These are phyloP conservation scores for Lachancea nothofagi DNA, from an alignment of 805 yeast genomes.

Conservation along the genomic window DNA sequence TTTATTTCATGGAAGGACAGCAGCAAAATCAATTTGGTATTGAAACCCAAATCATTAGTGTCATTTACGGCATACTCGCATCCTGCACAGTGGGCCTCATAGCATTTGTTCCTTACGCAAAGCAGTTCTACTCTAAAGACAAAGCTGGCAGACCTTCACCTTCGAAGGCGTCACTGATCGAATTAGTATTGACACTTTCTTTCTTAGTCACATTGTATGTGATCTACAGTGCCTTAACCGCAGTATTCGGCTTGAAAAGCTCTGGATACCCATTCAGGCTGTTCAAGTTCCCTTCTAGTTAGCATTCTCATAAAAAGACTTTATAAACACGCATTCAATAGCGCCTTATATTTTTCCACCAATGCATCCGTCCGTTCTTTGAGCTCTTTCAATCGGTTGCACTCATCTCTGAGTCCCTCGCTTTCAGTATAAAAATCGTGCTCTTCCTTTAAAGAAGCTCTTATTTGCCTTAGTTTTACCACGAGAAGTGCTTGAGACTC, in stretches of 20 bases:
- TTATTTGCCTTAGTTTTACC: slow-evolving; percentile 21
- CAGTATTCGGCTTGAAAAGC: slow-evolving; percentile 64
- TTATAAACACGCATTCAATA: slow-evolving; percentile 3
- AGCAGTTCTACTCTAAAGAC: slow-evolving; percentile 26
- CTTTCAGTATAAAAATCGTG: slow-evolving; percentile 17
- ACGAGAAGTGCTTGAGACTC: slow-evolving; percentile 31
- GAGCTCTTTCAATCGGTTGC: slow-evolving; percentile 12
- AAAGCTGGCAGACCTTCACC: slow-evolving; percentile 33
- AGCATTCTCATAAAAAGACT: neutral
- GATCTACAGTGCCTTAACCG: slow-evolving; percentile 57
- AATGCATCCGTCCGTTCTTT: slow-evolving; percentile 14
- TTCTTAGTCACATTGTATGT: slow-evolving; percentile 45
- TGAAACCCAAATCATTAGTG: slow-evolving; percentile 82
- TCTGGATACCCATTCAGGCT: slow-evolving; percentile 72
- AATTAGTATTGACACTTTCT: slow-evolving; percentile 43
- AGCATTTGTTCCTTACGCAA: slow-evolving; percentile 45
- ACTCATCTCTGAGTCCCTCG: slow-evolving; percentile 8
- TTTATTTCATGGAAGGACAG: slow-evolving; percentile 53
- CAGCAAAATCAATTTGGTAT: slow-evolving; percentile 76
- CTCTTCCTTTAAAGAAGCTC: slow-evolving; percentile 23
- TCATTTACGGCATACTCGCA: slow-evolving; percentile 65
- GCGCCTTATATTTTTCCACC: slow-evolving; percentile 12
- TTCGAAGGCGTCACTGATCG: slow-evolving; percentile 30
- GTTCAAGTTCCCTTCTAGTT: slow-evolving; percentile 30
- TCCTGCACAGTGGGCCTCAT: slow-evolving; percentile 53